Percentiles rank a stretch among this genome's conserved stretches.
Evolutionary conservation across 306 rosid species (phyloP).

Genomic region (Ammopiptanthus mongolicus): DNA sequence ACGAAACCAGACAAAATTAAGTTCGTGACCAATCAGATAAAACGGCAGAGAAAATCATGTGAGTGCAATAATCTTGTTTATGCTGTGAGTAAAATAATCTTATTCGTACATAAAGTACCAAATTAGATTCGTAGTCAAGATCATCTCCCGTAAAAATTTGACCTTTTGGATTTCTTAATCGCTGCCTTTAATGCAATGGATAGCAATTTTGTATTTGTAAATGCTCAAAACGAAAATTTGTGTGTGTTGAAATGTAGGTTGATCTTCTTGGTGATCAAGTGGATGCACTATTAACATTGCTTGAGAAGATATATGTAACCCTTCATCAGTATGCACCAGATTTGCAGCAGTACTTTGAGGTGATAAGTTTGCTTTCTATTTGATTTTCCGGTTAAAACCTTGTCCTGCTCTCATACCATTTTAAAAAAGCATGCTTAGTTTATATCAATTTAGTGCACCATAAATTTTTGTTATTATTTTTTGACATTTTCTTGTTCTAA

Average conservation of each 20-base stretch:
- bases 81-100: too few relatives aligned
- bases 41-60: too few relatives aligned
- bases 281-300: slow-evolving; percentile 53
- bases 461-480: not conserved
- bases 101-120: too few relatives aligned
- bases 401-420: not conserved
- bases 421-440: not conserved
- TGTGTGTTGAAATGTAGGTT: slow-evolving; percentile 40
- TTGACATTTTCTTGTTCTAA: not conserved
- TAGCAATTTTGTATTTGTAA: not conserved
- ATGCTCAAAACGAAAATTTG: not conserved
- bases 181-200: too few relatives aligned
- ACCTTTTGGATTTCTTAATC: too few relatives aligned
- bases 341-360: slow-evolving; percentile 61
- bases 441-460: not conserved
- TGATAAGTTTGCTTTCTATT: slow-evolving; percentile 3
- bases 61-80: too few relatives aligned
- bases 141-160: too few relatives aligned
- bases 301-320: slow-evolving; percentile 53
- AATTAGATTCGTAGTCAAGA: too few relatives aligned
- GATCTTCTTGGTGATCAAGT: slow-evolving; percentile 97
- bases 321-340: slow-evolving; percentile 54
- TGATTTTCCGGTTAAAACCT: not conserved
- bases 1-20: too few relatives aligned
- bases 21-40: too few relatives aligned